Base-by-base conservation (phyloP, 2,329 filamentous ascomycete genomes). In the Aspergillus sp. region DNA sequence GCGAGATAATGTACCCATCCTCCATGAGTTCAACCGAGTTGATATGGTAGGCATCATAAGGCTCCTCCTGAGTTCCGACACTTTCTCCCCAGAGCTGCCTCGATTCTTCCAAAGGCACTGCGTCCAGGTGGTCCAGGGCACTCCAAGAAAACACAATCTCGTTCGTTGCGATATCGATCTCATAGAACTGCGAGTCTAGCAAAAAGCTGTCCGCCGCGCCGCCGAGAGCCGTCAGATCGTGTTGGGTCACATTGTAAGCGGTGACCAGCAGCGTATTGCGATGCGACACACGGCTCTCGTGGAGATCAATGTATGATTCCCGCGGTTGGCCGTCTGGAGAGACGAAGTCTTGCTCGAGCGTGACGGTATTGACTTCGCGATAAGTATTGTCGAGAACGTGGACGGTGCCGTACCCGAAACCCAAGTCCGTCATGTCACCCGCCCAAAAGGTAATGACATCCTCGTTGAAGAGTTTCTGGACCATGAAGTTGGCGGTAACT, bases 391-490 rank as follows among this genome's bases (percentile, higher is more conserved):
- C 70, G 15, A 74, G 68, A 47, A 73, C 68, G 21, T 71, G 69
- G 4, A 70, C 66, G 3, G 62, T 58, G 21, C 70, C 71, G 53
- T 69, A 71, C 8, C 69, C 69, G 27, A 64, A 71, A 1, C 69
- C 70, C 50, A 70, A 45, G 4, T 63, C 54, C 25, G 62, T 64
- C 59, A 68, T 66, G 19, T 69, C 50, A 0, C 72, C 73, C 21
- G 68, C 66, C 72, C 72, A 76, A 61, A 72, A 76, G 19, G 70
- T 74, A 46, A 76, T 63, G 19, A 75, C 73, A 40, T 70, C 67
- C 15, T 66, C 35, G 14, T 68, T 70, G 53, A 68, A 68, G n/a
- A 74, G 62, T 27, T 62, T 66, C 60, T 76, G 73, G 1, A 73
- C 67, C 56, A 62, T 68, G 63, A 76, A 70, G 56, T 73, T 74